Base-by-base conservation (phyloP, 139 green algal species). In the Tetraselmis chui region DNA sequence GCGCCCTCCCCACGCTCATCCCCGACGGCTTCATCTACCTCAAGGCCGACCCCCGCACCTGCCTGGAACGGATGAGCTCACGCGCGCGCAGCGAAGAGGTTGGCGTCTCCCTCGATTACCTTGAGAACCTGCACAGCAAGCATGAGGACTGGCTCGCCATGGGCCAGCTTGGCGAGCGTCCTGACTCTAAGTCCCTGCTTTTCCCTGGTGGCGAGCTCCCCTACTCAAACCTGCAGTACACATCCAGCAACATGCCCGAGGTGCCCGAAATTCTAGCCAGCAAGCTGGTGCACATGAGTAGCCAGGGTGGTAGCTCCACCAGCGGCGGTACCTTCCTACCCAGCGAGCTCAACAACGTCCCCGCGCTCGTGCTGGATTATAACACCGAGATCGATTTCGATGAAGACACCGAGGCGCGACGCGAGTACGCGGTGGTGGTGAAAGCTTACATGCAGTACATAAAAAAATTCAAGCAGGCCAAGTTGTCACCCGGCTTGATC, bases 21-120 rank as follows among this genome's bases (percentile, higher is more conserved):
- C 96, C 96, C 24, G 93, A 98, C 83, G 96, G 93, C 28, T 98
- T 99, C 86, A 94, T 99, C 67, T 99, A 99, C 88, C 84, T 99
- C 31, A 83, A 85, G 0, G 92, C 92, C 1, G 26, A 85, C 1
- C 94, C 95, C 1, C 80, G 89, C 26, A 97, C 89, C 1, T 98
- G 95, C 86, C 84, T 93, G 80, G 45, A 80, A n/a, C 88, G 95
- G 31, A 83, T 98, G 81, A 76, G 85, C 30, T 77, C 79, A 75
- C 86, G 93, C 24, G 84, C 75, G 0, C 83, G 90, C 0, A 59
- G 76, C 31, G 91, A 94, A 86, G 91, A 94, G 84, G 81, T 24
- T 2, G 81, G 59, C 2, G 85, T 96, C 28, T 81, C 79, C 32
- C 83, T 91, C 5, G 86, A 91, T 0, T 99, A 99, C 87, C 87